Evolutionary conservation across 305 asterid genomes (phyloP).

Genomic region (Fraxinus angustifolia): DNA sequence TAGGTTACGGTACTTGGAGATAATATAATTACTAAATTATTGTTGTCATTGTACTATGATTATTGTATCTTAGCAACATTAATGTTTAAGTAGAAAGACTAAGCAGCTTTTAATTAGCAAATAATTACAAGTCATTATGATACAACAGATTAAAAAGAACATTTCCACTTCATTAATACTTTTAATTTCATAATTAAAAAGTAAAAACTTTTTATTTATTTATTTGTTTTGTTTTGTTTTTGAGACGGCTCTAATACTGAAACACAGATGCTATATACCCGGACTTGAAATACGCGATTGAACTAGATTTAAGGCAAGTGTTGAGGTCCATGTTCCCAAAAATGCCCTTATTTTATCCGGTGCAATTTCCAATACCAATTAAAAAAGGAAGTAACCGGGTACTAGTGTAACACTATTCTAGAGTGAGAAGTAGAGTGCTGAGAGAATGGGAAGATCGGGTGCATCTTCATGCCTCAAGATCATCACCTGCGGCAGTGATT

Average conservation of each 20-base stretch:
- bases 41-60: not conserved
- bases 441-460: constrained; percentile 65
- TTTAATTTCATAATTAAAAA: not conserved
- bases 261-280: constrained; percentile 5
- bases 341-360: constrained; percentile 28
- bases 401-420: not conserved
- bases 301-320: constrained; percentile 46
- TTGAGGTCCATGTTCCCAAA: constrained; percentile 57
- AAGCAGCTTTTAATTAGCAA: not conserved
- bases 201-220: not conserved
- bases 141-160: not conserved
- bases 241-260: not conserved
- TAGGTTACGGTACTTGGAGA: not conserved
- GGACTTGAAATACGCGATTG: constrained; percentile 30
- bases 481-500: constrained; percentile 70
- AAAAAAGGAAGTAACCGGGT: not conserved
- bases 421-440: constrained; percentile 14
- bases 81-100: not conserved
- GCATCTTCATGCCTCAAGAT: constrained; percentile 73
- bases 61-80: not conserved
- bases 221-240: not conserved
- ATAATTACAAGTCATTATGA: not conserved
- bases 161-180: not conserved
- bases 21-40: not conserved
- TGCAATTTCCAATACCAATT: constrained; percentile 48